Percentiles rank a stretch among this genome's conserved stretches.
These are phyloP conservation scores for Coemansia sp. DNA, from an alignment of 192 early-diverging fungal genomes.

Conservation along the genomic window DNA sequence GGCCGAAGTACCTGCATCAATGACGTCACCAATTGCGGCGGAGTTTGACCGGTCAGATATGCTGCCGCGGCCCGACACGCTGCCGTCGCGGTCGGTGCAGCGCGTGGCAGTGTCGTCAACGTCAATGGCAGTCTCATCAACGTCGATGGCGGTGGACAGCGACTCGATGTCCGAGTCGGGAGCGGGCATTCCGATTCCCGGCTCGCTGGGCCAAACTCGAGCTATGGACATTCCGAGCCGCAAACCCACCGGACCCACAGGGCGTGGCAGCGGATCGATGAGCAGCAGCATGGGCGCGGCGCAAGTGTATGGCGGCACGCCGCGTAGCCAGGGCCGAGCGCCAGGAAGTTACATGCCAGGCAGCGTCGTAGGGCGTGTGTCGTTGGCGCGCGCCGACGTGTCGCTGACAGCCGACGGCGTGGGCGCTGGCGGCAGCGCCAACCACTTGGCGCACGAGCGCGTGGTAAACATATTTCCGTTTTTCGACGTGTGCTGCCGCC, in stretches of 20 bases:
- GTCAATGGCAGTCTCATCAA: conserved; percentile 6
- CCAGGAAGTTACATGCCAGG: conserved; percentile 56
- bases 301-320: conserved; percentile 42
- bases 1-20: conserved; percentile 34
- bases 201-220: background rate
- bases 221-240: conserved; percentile 15
- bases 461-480: conserved; percentile 79
- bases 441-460: conserved; percentile 56
- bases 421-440: conserved; percentile 45
- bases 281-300: conserved; percentile 29
- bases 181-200: conserved; percentile 25
- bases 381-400: conserved; percentile 48
- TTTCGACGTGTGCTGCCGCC: conserved; percentile 89
- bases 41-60: conserved; percentile 46
- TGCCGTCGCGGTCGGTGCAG: conserved; percentile 43
- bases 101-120: conserved; percentile 7
- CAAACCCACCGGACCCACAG: background rate
- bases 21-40: conserved; percentile 15
- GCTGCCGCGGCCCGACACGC: conserved; percentile 47
- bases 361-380: conserved; percentile 52
- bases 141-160: conserved; percentile 15
- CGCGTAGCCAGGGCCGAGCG: conserved; percentile 52
- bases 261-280: conserved; percentile 5
- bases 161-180: conserved; percentile 25
- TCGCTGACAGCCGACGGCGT: conserved; percentile 54